Base-by-base conservation (phyloP, 768 basidiomycete species). In the Tylopilus sp. region DNA sequence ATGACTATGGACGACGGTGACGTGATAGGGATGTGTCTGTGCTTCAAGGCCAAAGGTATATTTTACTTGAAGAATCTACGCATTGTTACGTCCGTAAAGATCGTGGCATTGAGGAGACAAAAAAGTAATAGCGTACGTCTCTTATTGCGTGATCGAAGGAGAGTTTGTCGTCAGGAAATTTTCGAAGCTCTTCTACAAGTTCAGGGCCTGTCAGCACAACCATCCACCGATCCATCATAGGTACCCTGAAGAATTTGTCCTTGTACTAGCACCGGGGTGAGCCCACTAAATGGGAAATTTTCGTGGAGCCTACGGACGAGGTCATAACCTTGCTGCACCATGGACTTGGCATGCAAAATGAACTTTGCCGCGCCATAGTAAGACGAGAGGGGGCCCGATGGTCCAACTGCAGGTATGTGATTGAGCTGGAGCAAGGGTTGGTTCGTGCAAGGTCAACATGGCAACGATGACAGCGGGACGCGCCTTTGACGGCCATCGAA, bases 151-250 rank as follows among this genome's bases (percentile, higher is more conserved):
- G 69, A 51, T 59, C 53, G 46, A 74, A 69, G 25, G 77, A 79
- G 5, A 80, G 63, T 23, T 70, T 69, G n/a, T 76, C 68, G 43
- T 79, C 78, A 6, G 73, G 68, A n/a, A 74, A 73, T 51, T 65
- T 74, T 21, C 78, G 72, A 17, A 85, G 58, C 38, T 83, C 82
- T 6, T 82, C 76, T 12, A 81, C 63, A 41, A 75, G 65, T 22
- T 73, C 53, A 0, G 68, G 62, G 1, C 77, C 74, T 18, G 69
- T 69, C 20, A 76, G 61, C 7, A 82, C 60, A 20, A 80, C 68
- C 13, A 73, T 51, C 80, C 80, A 82, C 44, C 70, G 64, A 35
- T 74, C 66, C 38, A 76, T 59, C 39, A 66, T 66, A 0, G 79
- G 64, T 5, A 81, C 65, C 60, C 74, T 76, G 64, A 79, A 82